These are phyloP conservation scores for Metschnikowia lochheadii DNA, from an alignment of 805 yeast genomes.

Conservation along the genomic window DNA sequence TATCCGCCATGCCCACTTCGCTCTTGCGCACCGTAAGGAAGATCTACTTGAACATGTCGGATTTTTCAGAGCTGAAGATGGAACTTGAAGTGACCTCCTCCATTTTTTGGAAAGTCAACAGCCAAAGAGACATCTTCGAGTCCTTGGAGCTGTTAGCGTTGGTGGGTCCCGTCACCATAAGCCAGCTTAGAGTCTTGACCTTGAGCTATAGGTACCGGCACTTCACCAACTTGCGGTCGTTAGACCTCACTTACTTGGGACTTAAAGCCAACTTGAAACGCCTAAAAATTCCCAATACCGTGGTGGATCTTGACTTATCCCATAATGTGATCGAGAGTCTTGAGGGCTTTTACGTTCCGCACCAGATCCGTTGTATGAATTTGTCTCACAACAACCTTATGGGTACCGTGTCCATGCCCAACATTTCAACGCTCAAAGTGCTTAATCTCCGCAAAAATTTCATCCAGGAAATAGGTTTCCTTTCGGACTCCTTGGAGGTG, in stretches of 20 bases:
- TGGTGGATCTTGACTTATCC: conserved; percentile 3
- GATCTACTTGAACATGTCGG: neutral
- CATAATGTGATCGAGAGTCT: conserved; percentile 2
- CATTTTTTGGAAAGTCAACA: neutral
- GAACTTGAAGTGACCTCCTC: conserved; percentile 1
- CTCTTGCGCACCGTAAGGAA: conserved; percentile 3
- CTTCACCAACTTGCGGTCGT: neutral
- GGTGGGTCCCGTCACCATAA: conserved; percentile 1
- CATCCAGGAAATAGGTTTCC: neutral
- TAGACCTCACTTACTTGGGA: conserved; percentile 4
- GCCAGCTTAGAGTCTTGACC: neutral
- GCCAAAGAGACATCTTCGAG: neutral
- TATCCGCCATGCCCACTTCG: conserved; percentile 2
- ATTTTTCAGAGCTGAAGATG: neutral
- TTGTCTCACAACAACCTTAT: conserved; percentile 5
- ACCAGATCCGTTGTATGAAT: conserved; percentile 2
- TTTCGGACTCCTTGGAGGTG: conserved; percentile 4
- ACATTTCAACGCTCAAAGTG: conserved; percentile 1
- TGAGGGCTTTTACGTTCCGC: conserved; percentile 1
- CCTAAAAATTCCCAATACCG: conserved; percentile 3
- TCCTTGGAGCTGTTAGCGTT: conserved; percentile 6
- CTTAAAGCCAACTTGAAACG: neutral
- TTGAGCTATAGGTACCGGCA: conserved; percentile 1
- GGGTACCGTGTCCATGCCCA: conserved; percentile 3
- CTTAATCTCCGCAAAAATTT: conserved; percentile 6